phyloP scores from a whole-genome alignment of 1,284 basidiomycete genomes.

The Hymenochaete sp. region DNA sequence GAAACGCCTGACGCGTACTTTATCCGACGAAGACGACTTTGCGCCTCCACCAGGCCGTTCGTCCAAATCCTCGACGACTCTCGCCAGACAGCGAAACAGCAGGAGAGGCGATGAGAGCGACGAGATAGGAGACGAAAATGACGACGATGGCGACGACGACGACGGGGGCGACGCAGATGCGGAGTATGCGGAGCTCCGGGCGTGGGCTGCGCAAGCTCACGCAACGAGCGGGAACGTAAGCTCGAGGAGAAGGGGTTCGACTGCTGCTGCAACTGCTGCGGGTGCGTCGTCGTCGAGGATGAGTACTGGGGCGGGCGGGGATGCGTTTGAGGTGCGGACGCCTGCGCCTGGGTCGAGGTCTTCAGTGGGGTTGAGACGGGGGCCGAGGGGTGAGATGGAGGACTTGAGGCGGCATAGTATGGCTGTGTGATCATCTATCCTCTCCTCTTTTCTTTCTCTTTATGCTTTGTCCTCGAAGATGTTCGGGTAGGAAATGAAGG shows the following conservation, averaged over 20 bases:
- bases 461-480: too few species aligned
- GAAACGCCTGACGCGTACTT: conserved; percentile 3
- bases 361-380: conserved; percentile 35
- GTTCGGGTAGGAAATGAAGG: too few species aligned
- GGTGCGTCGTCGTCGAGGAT: conserved; percentile 60
- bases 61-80: too few species aligned
- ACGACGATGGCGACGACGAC: conserved; percentile 45
- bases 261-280: conserved; percentile 50
- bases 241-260: conserved; percentile 48
- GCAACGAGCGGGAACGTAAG: too few species aligned
- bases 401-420: conserved; percentile 32
- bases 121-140: conserved; percentile 41
- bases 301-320: conserved; percentile 45
- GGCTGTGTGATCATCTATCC: conserved; percentile 25
- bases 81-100: too few species aligned
- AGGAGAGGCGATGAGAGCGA: too few species aligned
- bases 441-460: too few species aligned
- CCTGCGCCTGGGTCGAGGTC: neutral
- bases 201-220: too few species aligned
- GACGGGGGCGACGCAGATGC: conserved; percentile 47
- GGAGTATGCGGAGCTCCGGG: too few species aligned
- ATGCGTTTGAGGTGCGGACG: conserved; percentile 27
- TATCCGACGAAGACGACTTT: conserved; percentile 22
- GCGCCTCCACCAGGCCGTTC: too few species aligned
- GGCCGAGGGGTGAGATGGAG: conserved; percentile 29